Evolutionary conservation across 2,329 filamentous ascomycete species (phyloP), one percentile per base, ranked within the genome.

Genomic region (Eutypella sp.): DNA sequence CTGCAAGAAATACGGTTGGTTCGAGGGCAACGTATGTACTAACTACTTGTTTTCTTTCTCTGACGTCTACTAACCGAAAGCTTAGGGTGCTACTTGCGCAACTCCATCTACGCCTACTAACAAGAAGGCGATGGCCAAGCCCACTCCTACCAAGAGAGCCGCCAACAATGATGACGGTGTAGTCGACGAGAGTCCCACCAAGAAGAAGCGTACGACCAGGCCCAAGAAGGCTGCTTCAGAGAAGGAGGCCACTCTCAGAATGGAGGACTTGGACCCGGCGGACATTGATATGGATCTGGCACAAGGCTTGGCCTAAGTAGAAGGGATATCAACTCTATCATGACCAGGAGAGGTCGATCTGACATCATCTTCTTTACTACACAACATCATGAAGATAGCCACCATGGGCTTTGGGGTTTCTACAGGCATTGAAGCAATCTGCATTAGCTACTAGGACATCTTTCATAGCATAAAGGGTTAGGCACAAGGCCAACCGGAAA

Each of bases 121-220:
- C 6, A 42, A 42, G 41, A 52, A 48, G 33, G 38, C 45, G 13
- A 42, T 41, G 4, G 29, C 44, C 13, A 47, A 48, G 9, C 29
- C 36, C 23, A 31, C 38, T 15, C 38, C 43, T 13, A 25, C 38
- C 20, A 48, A 46, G 45, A 42, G 47, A 22, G 49, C 44, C 16
- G 20, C 20, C 13, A 33, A 39, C 7, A 44, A 41, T n/a, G 42
- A 40, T 15, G 48, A 40, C 8, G 40, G 44, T 11, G 41, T 39
- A 15, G 42, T 40, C 13, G 41, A 47, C 15, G 40, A 46, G 41
- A 46, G 44, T 15, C 50, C 47, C 3, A 45, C 38, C 33, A 53
- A 57, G 41, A 53, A 57, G 41, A 54, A 58, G 38, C 42, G 42
- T 23, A 57, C 48, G 13, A 45, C 31, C 19, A 25, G 24, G 29